Conservation (phyloP, 305 asterid species). For the Ajuga reptans region DNA sequence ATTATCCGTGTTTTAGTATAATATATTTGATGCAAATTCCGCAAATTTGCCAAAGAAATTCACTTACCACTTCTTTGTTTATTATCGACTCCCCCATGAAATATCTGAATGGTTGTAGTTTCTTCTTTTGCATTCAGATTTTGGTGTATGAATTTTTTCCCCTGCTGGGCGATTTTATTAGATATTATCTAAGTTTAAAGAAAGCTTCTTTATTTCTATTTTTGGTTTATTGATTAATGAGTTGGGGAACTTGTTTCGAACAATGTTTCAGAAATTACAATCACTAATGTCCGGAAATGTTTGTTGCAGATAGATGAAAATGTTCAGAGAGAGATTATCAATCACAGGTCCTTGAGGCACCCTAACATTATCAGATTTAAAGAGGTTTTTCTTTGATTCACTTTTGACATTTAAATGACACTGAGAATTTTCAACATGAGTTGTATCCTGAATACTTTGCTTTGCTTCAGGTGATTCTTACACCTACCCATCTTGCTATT, state of each 20-base stretch:
- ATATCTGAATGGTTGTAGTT: neutral
- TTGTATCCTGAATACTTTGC: slow-evolving; percentile 8
- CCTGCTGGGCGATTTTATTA: slow-evolving; percentile 4
- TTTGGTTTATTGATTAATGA: neutral
- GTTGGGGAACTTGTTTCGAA: neutral
- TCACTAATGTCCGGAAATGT: slow-evolving; percentile 11
- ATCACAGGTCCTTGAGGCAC: slow-evolving; percentile 77
- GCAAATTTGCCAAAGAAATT: neutral
- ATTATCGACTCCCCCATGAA: neutral
- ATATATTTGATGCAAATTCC: neutral
- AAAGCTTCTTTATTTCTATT: neutral
- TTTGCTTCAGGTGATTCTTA: slow-evolving; percentile 51
- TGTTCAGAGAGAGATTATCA: slow-evolving; percentile 72
- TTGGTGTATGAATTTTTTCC: neutral
- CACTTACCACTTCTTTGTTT: neutral
- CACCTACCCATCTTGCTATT: slow-evolving; percentile 76
- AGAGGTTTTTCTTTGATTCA: slow-evolving; percentile 36
- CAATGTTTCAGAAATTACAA: neutral
- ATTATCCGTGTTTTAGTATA: neutral
- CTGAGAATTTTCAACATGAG: neutral
- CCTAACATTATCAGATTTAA: slow-evolving; percentile 70
- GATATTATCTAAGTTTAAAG: neutral
- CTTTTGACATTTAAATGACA: neutral
- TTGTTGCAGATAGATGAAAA: slow-evolving; percentile 69
- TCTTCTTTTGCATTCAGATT: slow-evolving; percentile 2